Base-by-base conservation (phyloP, 257 asterid species). In the Gentiana macrophylla region DNA sequence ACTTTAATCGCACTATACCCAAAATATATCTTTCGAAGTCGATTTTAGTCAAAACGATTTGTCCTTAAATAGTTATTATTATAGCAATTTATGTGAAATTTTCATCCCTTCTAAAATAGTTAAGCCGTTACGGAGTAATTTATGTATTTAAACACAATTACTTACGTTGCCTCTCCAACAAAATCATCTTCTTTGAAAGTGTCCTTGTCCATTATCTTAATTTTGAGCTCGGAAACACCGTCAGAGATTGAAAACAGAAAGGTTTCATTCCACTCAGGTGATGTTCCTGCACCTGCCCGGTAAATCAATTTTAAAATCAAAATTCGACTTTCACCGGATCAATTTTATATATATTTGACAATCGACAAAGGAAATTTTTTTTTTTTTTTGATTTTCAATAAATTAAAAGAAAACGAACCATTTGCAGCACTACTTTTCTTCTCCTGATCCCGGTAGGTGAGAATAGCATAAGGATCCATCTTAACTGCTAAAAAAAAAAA, bases 261-360 rank as follows among this genome's bases (percentile, higher is more conserved):
- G 5, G 86, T 86, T 73, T 89, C 95, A 5, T 89, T 86, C 97
- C 97, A 89, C 63, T 86, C 90, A 7, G 89, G 86, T 35, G 60
- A 50, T 0, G 87, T 61, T 41, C 93, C 94, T 47, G 62, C 63
- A 41, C 84, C 95, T 83, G 69, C 68, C 24, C 24, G 24, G 24
- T 24, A 24, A 24, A 24, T 24, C 24, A 24, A 24, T 24, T 24
- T 24, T 24, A 24, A 24, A 24, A 24, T 24, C 0, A 24, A 24
- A 24, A 24, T 24, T 24, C 24, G 24, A 24, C 24, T 24, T 24
- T 24, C 24, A 24, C 24, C 24, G 24, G 24, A 24, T 0, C 24
- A 24, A 24, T 24, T 24, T 24, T 24, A 24, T 24, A 24, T 24
- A 24, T 24, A 24, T 24, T 24, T 24, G 24, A 24, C 24, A 24